Evolutionary conservation across 257 asterid species (phyloP).

Genomic region (Ilex asprella): DNA sequence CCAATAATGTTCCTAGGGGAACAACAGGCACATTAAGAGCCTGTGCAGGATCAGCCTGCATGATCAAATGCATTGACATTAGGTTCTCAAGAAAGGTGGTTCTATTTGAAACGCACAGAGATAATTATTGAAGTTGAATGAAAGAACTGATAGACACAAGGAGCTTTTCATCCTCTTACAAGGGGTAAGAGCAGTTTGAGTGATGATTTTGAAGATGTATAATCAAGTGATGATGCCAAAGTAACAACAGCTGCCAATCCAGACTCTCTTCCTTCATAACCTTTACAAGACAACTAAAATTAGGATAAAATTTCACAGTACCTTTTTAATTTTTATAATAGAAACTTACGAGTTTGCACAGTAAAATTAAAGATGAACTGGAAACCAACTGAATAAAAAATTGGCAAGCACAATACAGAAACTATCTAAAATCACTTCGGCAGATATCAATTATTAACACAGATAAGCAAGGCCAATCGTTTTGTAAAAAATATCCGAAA

Average conservation of each 20-base stretch:
- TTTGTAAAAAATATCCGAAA: too few species aligned
- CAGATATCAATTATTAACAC: too few species aligned
- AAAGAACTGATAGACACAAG: slow-evolving; percentile 3
- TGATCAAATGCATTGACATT: slow-evolving; percentile 6
- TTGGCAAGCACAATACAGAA: too few species aligned
- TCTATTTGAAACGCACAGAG: too few species aligned
- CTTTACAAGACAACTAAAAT: slow-evolving; percentile 27
- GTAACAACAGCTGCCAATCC: slow-evolving; percentile 83
- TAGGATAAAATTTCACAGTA: background rate
- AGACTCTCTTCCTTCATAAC: slow-evolving; percentile 65
- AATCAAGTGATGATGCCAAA: slow-evolving; percentile 92
- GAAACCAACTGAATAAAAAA: background rate
- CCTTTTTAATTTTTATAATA: too few species aligned
- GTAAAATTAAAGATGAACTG: too few species aligned
- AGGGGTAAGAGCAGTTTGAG: slow-evolving; percentile 80
- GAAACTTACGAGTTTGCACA: background rate
- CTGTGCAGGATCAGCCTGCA: slow-evolving; percentile 98
- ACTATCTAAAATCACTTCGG: too few species aligned
- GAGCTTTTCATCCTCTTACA: slow-evolving; percentile 37
- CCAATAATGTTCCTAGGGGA: slow-evolving; percentile 84
- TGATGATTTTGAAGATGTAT: slow-evolving; percentile 74
- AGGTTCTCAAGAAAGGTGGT: background rate
- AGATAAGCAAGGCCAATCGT: too few species aligned
- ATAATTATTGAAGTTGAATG: too few species aligned
- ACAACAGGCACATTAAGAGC: slow-evolving; percentile 91